Evolutionary conservation across 768 basidiomycete genomes (phyloP).

Genomic region (Leucocoprinus sp.): DNA sequence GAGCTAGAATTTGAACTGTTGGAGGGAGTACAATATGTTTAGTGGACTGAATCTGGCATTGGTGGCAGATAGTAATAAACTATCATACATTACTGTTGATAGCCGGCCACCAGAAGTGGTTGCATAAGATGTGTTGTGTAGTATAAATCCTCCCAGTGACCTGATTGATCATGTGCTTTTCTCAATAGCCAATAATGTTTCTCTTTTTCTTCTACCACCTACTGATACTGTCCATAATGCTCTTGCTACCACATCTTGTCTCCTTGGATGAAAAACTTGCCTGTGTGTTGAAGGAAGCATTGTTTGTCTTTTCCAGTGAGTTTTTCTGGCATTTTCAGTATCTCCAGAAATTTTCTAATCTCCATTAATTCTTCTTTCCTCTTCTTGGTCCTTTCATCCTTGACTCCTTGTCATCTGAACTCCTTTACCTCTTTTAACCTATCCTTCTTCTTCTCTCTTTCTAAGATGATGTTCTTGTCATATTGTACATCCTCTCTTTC

Average conservation of each 20-base stretch:
- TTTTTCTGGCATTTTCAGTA: background rate
- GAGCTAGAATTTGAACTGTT: slow-evolving; percentile 16
- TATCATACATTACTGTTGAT: slow-evolving; percentile 18
- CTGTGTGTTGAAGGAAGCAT: background rate
- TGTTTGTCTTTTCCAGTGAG: background rate
- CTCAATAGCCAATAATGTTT: slow-evolving; percentile 15
- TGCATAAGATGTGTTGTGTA: slow-evolving; percentile 13
- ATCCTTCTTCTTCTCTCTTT: background rate
- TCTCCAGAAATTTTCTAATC: slow-evolving; percentile 8
- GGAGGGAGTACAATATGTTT: slow-evolving; percentile 19
- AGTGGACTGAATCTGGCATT: slow-evolving; percentile 20
- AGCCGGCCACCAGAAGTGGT: slow-evolving; percentile 25
- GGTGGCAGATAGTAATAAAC: slow-evolving; percentile 21
- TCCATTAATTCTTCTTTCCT: background rate
- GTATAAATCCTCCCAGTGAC: slow-evolving; percentile 22
- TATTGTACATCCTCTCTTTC: background rate
- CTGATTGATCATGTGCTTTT: slow-evolving; percentile 18
- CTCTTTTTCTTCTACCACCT: slow-evolving; percentile 13
- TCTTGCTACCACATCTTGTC: slow-evolving; percentile 18
- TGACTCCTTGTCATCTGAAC: background rate
- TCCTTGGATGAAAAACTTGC: slow-evolving; percentile 7
- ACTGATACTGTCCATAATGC: slow-evolving; percentile 15
- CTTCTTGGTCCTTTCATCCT: background rate
- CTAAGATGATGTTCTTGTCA: background rate
- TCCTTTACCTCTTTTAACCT: background rate